phyloP scores from a whole-genome alignment of 2,329 filamentous ascomycete genomes.

The Elsinoe necatrix region DNA sequence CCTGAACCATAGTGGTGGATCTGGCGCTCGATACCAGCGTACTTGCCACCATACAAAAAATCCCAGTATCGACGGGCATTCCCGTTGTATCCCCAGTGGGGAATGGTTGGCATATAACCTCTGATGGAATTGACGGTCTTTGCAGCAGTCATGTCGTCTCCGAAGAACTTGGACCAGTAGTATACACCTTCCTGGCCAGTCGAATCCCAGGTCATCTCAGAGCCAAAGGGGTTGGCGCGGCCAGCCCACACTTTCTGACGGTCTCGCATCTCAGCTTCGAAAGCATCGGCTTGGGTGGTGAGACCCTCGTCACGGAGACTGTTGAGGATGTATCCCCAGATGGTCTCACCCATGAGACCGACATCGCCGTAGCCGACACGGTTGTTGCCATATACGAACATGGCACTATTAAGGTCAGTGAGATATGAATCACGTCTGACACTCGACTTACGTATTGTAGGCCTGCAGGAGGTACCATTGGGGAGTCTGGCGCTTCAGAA shows the following conservation, averaged over 20 bases:
- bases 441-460: conserved; percentile 40
- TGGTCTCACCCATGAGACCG: conserved; percentile 53
- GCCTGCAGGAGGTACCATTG: conserved; percentile 50
- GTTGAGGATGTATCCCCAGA: conserved; percentile 45
- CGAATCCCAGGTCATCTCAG: conserved; percentile 56
- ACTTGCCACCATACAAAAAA: conserved; percentile 42
- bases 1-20: conserved; percentile 55
- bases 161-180: conserved; percentile 42
- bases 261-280: conserved; percentile 42
- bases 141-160: conserved; percentile 35
- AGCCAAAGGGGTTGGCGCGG: conserved; percentile 48
- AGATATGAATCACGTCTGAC: background rate
- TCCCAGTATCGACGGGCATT: conserved; percentile 56
- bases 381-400: conserved; percentile 28
- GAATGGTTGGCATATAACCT: conserved; percentile 49
- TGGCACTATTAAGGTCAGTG: background rate
- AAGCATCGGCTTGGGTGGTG: conserved; percentile 30
- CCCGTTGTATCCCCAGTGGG: conserved; percentile 56
- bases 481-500: conserved; percentile 38
- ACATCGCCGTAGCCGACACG: conserved; percentile 36
- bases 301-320: conserved; percentile 45
- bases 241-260: conserved; percentile 45
- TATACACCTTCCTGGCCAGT: conserved; percentile 56
- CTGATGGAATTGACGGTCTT: conserved; percentile 50
- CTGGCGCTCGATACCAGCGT: conserved; percentile 39